Percentiles rank a stretch among this genome's conserved stretches.
phyloP scores from a whole-genome alignment of 2,329 filamentous ascomycete genomes.

The Aureobasidium sp. region DNA sequence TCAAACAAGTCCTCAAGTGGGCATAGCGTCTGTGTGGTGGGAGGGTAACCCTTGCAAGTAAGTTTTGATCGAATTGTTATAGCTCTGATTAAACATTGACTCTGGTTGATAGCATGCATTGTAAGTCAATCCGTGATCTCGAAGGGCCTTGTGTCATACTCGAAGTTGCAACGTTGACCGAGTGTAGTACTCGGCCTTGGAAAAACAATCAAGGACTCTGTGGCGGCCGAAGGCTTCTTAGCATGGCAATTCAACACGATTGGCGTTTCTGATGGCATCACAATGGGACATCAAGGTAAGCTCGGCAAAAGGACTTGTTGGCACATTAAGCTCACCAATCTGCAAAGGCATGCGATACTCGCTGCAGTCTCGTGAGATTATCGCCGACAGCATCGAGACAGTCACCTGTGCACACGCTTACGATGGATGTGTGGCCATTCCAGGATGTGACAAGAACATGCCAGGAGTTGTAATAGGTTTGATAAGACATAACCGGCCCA shows the following conservation, averaged over 20 bases:
- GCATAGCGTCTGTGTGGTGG: constrained; percentile 96
- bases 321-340: constrained; percentile 46
- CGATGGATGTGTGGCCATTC: constrained; percentile 94
- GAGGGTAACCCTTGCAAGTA: constrained; percentile 97
- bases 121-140: constrained; percentile 41
- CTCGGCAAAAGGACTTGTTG: neutral
- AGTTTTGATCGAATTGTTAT: constrained; percentile 44
- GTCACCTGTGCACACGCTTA: constrained; percentile 99
- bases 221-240: constrained; percentile 87
- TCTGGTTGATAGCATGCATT: constrained; percentile 54
- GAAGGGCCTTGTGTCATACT: neutral
- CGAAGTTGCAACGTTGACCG: constrained; percentile 12
- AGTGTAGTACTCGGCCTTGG: constrained; percentile 81
- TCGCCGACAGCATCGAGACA: constrained; percentile 98
- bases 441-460: constrained; percentile 99
- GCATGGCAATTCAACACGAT: constrained; percentile 97
- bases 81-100: neutral
- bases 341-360: constrained; percentile 95
- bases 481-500: constrained; percentile 90
- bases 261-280: constrained; percentile 91
- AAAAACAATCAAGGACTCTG: constrained; percentile 84
- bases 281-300: no score
- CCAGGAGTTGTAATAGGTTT: constrained; percentile 77
- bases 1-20: constrained; percentile 92
- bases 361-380: constrained; percentile 94